phyloP scores from a whole-genome alignment of 257 asterid genomes.

The Solanum piurae region DNA sequence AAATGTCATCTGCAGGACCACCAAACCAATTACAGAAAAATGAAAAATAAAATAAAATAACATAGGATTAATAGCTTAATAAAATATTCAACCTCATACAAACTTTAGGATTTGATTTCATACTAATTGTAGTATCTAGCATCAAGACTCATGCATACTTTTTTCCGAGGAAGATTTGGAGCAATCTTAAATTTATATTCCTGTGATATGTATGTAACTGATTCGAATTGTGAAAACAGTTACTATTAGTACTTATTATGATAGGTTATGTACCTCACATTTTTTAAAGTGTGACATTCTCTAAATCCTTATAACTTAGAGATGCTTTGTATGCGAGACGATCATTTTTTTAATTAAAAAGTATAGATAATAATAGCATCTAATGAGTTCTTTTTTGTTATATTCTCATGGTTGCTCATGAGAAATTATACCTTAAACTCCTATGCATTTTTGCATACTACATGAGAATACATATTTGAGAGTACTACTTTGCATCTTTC shows the following conservation, averaged over 20 bases:
- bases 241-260: rapidly evolving
- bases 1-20: slow-evolving; percentile 10
- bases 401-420: not conserved
- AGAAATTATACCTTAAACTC: not conserved
- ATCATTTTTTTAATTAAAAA: not conserved
- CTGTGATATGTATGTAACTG: rapidly evolving
- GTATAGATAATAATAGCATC: not conserved
- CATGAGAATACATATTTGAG: not conserved
- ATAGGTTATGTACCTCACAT: rapidly evolving
- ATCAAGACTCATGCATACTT: not conserved
- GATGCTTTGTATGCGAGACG: not conserved
- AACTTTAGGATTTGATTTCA: not conserved
- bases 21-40: not conserved
- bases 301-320: not conserved
- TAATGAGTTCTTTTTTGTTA: not conserved
- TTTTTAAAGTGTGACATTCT: not conserved
- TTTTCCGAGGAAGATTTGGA: rapidly evolving
- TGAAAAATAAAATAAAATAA: not conserved
- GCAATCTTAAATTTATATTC: rapidly evolving
- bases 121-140: not conserved
- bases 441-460: not conserved
- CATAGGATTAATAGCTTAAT: not conserved
- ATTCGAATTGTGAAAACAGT: rapidly evolving
- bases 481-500: not conserved
- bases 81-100: not conserved